Evolutionary conservation across 306 rosid genomes (phyloP), one percentile per base, ranked within the genome.

Genomic region (Lathyrus aphaca): DNA sequence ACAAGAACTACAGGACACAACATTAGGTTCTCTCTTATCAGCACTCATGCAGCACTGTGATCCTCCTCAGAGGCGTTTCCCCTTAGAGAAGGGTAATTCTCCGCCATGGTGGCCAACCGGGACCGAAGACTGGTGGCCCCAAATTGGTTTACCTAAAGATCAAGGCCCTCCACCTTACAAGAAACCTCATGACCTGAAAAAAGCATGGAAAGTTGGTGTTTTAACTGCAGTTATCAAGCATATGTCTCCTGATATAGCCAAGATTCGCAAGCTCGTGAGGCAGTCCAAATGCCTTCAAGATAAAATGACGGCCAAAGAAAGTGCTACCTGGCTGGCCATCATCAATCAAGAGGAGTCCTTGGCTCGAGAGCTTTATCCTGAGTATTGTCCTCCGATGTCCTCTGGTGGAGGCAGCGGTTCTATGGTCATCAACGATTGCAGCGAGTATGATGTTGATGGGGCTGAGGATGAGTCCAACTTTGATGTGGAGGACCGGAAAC

Each of bases 21-120:
- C 97, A 16, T 76, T 91, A 14, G 96, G 97, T 18, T 89, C 97
- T 30, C 94, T 91, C 15, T 72, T 91, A 70, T 91, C 97, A 1
- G 93, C 97, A 11, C 81, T 91, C 19, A 87, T 91, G 94, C 97
- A 91, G 88, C 97, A 91, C 73, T 91, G 97, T 17, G 94, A 89
- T 61, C 96, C 97, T 3, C 97, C 96, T 23, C 96, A 89, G 79
- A 79, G 96, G 15, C 79, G 97, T 11, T 91, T 86, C 69, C 97
- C 97, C 0, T 56, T 91, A 23, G 97, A 91, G 76, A 91, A 89
- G 79, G 97, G 91, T 6, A 77, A 84, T 62, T 75, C 94, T 38
- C 97, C 97, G 0, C 97, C 97, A 0, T 91, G 97, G 97, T 91
- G 97, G 97, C 97, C 97, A 2, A 46, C 85, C 0, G 96, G 94